Evolutionary conservation across 2,329 filamentous ascomycete species (phyloP), one percentile per base, ranked within the genome.

Genomic region (Phaeosphaeria sp.): DNA sequence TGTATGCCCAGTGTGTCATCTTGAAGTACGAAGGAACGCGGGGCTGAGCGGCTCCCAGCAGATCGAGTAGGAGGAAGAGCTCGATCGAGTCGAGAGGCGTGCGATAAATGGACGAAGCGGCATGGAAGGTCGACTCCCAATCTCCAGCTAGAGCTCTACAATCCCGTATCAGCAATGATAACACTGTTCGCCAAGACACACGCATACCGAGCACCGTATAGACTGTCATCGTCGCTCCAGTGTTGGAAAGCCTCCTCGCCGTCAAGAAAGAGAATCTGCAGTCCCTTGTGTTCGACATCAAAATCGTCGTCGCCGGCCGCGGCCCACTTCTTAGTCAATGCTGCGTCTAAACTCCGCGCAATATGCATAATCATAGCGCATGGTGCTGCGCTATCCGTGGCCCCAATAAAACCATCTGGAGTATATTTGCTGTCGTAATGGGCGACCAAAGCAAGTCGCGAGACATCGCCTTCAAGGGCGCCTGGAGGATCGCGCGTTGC

Each of bases 301-400:
- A 70, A 60, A 22, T 94, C 76, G 3, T 69, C 68, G 13, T 58
- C 59, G 15, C 55, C 51, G 1, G 82, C 83, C 11, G 82, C 83
- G n/a, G 85, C 84, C 93, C 95, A 98, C 77, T 93, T 96, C 73
- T 84, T 85, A n/a, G 90, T 91, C 76, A 99, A 78, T 0, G 91
- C 92, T 3, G 81, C 84, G 71, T 99, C 93, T 42, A 99, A 87
- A 63, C 87, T 91, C 66, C 89, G 84, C 62, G 93, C 91, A 13
- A 90, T 87, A 74, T 97, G 92, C 85, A 99, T 84, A 52, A 99
- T 84, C 84, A 99, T 93, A 0, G 95, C 95, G 77, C 94, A 98
- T 17, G 95, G 93, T 18, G 91, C 95, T 0, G 95, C 95, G 69
- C 93, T 97, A 73, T 99, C 95, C 13, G 87, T 95, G 0, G 94